Evolutionary conservation across 2,329 filamentous ascomycete genomes (phyloP).

Genomic region (Fonsecaea erecta): DNA sequence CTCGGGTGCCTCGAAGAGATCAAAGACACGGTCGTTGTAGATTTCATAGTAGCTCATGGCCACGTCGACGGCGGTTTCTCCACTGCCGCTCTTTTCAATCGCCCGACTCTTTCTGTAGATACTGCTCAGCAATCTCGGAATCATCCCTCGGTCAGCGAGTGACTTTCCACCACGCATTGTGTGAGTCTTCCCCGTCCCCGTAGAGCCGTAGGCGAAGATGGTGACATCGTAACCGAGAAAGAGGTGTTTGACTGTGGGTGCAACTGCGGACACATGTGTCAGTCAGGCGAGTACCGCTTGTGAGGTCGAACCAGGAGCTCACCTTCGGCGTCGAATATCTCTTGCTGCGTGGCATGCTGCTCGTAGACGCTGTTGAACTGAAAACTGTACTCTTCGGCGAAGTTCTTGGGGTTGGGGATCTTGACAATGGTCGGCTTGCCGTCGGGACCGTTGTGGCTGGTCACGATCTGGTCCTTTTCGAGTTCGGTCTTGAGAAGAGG

Average conservation of each 20-base stretch:
- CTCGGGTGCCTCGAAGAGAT: constrained; percentile 84
- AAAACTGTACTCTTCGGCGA: constrained; percentile 87
- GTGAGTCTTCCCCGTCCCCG: constrained; percentile 92
- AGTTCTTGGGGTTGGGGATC: constrained; percentile 94
- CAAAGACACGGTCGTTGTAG: constrained; percentile 94
- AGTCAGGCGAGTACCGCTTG: neutral
- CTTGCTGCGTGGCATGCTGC: constrained; percentile 76
- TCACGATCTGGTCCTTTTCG: constrained; percentile 85
- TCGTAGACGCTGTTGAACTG: constrained; percentile 94
- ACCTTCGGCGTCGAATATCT: constrained; percentile 89
- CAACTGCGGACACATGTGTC: constrained; percentile 61
- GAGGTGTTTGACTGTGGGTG: constrained; percentile 86
- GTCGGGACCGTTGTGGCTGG: constrained; percentile 63
- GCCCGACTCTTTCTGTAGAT: constrained; percentile 87
- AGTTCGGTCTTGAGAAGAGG: constrained; percentile 84
- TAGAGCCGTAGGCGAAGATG: constrained; percentile 91
- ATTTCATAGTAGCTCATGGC: constrained; percentile 92
- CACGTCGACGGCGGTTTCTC: constrained; percentile 72
- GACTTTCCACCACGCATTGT: constrained; percentile 93
- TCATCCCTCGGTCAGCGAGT: constrained; percentile 82
- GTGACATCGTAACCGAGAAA: constrained; percentile 89
- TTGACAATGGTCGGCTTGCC: constrained; percentile 70
- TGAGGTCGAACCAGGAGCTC: neutral
- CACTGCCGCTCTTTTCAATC: constrained; percentile 76
- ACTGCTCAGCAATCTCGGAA: constrained; percentile 80